These are phyloP conservation scores for Thermothelomyces thermophilus DNA, from an alignment of 2,329 filamentous ascomycete genomes.

Conservation along the genomic window DNA sequence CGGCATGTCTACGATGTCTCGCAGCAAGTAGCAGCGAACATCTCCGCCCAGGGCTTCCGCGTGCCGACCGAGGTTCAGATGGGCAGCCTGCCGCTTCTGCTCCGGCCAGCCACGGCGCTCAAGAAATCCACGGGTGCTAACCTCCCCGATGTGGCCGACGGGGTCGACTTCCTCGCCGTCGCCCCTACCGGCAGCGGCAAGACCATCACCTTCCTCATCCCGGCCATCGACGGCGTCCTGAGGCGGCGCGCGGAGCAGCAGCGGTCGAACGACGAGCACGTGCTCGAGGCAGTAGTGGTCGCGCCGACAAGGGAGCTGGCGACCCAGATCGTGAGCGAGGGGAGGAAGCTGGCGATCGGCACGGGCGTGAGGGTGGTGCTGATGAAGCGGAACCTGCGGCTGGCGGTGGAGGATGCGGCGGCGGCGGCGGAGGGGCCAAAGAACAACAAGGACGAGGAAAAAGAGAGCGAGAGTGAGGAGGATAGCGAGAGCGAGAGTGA, in stretches of 20 bases:
- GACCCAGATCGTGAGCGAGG: slow-evolving; percentile 77
- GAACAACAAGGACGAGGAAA: slow-evolving; percentile 7
- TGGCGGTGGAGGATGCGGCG: slow-evolving; percentile 7
- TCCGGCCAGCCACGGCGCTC: slow-evolving; percentile 51
- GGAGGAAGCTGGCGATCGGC: slow-evolving; percentile 67
- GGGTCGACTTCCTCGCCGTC: slow-evolving; percentile 74
- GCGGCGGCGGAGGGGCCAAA: slow-evolving; percentile 6
- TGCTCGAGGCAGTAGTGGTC: slow-evolving; percentile 62
- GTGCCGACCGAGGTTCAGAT: slow-evolving; percentile 93
- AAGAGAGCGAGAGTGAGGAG: neutral
- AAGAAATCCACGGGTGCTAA: slow-evolving; percentile 31
- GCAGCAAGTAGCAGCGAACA: slow-evolving; percentile 65
- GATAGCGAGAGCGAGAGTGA: neutral
- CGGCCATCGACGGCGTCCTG: slow-evolving; percentile 71
- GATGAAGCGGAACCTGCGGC: slow-evolving; percentile 41
- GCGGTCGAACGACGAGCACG: slow-evolving; percentile 36
- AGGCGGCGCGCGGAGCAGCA: slow-evolving; percentile 41
- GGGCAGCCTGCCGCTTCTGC: slow-evolving; percentile 71
- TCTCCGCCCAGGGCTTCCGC: slow-evolving; percentile 76
- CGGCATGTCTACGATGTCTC: slow-evolving; percentile 67
- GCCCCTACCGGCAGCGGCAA: slow-evolving; percentile 96
- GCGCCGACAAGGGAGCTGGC: slow-evolving; percentile 75
- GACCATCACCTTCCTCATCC: slow-evolving; percentile 87
- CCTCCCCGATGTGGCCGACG: slow-evolving; percentile 29
- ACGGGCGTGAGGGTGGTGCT: slow-evolving; percentile 73